Base-by-base conservation (phyloP, 1,139 yeast species). In the Candida sp. region DNA sequence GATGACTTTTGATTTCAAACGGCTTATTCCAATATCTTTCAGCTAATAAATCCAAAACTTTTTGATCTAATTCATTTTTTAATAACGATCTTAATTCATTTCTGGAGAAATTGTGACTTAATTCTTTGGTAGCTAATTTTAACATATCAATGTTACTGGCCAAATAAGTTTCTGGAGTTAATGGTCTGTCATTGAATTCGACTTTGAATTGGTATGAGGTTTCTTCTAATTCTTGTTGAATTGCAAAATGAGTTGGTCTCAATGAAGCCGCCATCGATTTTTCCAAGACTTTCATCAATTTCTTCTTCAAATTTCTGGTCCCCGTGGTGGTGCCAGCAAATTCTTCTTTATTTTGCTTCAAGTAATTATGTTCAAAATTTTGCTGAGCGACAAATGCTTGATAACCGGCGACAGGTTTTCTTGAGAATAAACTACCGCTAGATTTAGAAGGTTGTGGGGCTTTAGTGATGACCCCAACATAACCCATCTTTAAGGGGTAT, bases 401-500 rank as follows among this genome's bases (percentile, higher is more conserved):
- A 58, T 73, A 54, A 50, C 76, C 64, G 51, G 74, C 60, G 27
- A 66, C 46, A n/a, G 61, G 52, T 45, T 62, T 68, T 45, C 74
- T 62, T 22, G 70, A 60, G 47, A 69, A 68, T 37, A 78, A 41
- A 23, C 61, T 54, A 22, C 57, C 49, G 8, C 52, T 47, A n/a
- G 52, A 40, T 33, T 54, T 51, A n/a, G 43, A 42, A 55, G 52
- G 8, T 55, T 57, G 56, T 6, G 96, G 95, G 0, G 89, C 78
- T 53, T 81, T 85, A 3, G 98, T 89, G 19, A 95, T 85, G 12
- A 95, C 99, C 43, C 99, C 99, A 30, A 95, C 98, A 60, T 95
- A 95, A 0, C 99, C 99, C 95, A 93, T 87, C 55, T 77, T 82
- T 48, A 95, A 71, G 0, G 99, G 98, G 55, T 93, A 95, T 56